Percentiles rank a stretch among this genome's conserved stretches.
These are phyloP conservation scores for Pseudopediastrum boryanum DNA, from an alignment of 139 green algal genomes.

Conservation along the genomic window DNA sequence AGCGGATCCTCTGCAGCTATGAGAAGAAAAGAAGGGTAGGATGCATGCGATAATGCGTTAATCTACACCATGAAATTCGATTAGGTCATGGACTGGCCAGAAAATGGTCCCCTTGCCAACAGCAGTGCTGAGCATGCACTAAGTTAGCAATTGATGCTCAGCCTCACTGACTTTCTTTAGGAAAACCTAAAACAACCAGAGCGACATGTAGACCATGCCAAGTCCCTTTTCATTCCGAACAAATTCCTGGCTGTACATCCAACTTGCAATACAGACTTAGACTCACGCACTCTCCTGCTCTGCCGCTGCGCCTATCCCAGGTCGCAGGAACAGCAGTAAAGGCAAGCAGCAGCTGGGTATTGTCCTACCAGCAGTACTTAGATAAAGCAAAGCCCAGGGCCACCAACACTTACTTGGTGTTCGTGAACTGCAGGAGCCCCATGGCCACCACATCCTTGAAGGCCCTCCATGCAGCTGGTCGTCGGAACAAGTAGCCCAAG, in stretches of 20 bases:
- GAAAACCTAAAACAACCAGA: too few relatives aligned
- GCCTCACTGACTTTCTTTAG: too few relatives aligned
- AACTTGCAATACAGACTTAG: too few relatives aligned
- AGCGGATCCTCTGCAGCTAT: too few relatives aligned
- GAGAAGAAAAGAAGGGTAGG: not conserved
- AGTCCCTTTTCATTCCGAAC: too few relatives aligned
- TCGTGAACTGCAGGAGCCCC: constrained; percentile 45
- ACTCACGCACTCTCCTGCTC: not conserved
- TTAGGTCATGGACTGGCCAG: not conserved
- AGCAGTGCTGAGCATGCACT: too few relatives aligned
- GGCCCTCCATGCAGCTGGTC: constrained; percentile 47
- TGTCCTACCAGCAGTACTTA: not conserved
- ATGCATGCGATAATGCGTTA: not conserved
- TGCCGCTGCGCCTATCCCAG: not conserved
- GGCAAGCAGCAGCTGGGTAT: not conserved
- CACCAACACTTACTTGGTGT: constrained; percentile 27
- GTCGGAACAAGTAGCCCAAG: constrained; percentile 27
- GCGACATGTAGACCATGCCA: too few relatives aligned
- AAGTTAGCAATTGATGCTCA: too few relatives aligned
- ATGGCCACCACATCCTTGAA: constrained; percentile 57
- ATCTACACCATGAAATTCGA: not conserved
- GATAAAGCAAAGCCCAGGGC: not conserved
- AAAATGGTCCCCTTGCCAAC: too few relatives aligned
- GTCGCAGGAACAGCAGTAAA: not conserved
- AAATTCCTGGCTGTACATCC: too few relatives aligned